A percentile compares a stretch with the other conserved stretches of the same genome.
Conservation (phyloP, 192 early-diverging fungal genomes). For the Coemansia sp. region DNA sequence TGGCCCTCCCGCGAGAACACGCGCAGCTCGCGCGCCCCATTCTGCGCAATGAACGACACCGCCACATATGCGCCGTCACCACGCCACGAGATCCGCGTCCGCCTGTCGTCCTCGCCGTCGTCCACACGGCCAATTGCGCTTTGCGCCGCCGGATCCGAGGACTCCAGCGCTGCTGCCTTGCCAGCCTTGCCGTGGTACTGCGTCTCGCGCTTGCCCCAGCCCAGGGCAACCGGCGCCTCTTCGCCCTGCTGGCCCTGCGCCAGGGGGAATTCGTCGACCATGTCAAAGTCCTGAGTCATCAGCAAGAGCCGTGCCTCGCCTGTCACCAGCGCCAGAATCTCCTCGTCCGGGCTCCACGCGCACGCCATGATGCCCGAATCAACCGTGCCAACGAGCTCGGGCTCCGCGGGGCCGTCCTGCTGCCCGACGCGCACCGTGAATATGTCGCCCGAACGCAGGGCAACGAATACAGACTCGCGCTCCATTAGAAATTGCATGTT, state of each 20-base stretch:
- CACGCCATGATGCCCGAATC: conserved; percentile 30
- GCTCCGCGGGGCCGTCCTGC: neutral
- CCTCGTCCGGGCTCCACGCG: conserved; percentile 89
- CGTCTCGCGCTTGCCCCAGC: conserved; percentile 97
- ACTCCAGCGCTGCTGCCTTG: conserved; percentile 30
- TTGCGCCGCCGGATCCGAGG: conserved; percentile 51
- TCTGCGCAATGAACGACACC: conserved; percentile 67
- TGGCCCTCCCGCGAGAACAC: conserved; percentile 86
- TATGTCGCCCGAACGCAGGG: conserved; percentile 53
- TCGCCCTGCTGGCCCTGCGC: conserved; percentile 68
- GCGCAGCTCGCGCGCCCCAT: conserved; percentile 51
- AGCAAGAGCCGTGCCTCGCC: conserved; percentile 55
- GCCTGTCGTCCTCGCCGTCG: conserved; percentile 64
- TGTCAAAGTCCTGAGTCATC: conserved; percentile 95
- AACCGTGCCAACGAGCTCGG: conserved; percentile 34
- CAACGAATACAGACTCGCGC: conserved; percentile 52
- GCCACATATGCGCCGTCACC: conserved; percentile 86
- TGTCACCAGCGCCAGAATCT: conserved; percentile 78
- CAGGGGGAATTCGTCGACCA: conserved; percentile 78
- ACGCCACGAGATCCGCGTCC: conserved; percentile 81
- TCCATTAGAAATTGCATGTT: conserved; percentile 55
- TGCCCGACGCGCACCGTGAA: conserved; percentile 18
- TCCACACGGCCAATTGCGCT: conserved; percentile 47
- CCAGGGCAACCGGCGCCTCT: conserved; percentile 76
- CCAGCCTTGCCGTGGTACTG: conserved; percentile 93